Conservation (phyloP, 371 early-diverging fungal genomes). For the Apophysomyces sp. region DNA sequence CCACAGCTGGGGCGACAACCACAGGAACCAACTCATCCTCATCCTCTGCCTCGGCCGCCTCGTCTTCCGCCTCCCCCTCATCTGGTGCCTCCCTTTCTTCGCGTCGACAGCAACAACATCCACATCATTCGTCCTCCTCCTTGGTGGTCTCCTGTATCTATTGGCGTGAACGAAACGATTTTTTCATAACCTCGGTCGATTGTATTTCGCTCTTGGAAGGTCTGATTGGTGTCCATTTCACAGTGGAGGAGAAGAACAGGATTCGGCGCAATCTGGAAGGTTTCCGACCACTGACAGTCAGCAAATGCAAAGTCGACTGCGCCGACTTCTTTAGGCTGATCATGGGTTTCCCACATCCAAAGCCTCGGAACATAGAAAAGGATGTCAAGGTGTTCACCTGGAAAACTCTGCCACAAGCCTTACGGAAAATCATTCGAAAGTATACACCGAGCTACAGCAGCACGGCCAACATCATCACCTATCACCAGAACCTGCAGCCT, state of each 20-base stretch:
- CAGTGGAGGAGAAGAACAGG: conserved; percentile 84
- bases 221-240: conserved; percentile 73
- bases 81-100: background rate
- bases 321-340: conserved; percentile 78
- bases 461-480: conserved; percentile 16
- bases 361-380: conserved; percentile 85
- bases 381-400: conserved; percentile 85
- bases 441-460: conserved; percentile 41
- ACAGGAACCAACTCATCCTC: background rate
- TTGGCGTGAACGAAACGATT: conserved; percentile 75
- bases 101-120: background rate
- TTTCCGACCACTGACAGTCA: conserved; percentile 77
- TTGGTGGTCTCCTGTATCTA: conserved; percentile 82
- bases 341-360: conserved; percentile 83
- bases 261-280: conserved; percentile 84
- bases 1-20: conserved; percentile 10
- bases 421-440: conserved; percentile 73
- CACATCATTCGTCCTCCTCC: background rate
- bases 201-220: conserved; percentile 77
- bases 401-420: conserved; percentile 62
- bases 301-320: conserved; percentile 72
- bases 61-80: background rate
- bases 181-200: conserved; percentile 80
- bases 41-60: background rate
- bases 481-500: background rate